Evolutionary conservation across 495 filamentous ascomycete species (phyloP).

Genomic region (Thermothielavioides terrestris): DNA sequence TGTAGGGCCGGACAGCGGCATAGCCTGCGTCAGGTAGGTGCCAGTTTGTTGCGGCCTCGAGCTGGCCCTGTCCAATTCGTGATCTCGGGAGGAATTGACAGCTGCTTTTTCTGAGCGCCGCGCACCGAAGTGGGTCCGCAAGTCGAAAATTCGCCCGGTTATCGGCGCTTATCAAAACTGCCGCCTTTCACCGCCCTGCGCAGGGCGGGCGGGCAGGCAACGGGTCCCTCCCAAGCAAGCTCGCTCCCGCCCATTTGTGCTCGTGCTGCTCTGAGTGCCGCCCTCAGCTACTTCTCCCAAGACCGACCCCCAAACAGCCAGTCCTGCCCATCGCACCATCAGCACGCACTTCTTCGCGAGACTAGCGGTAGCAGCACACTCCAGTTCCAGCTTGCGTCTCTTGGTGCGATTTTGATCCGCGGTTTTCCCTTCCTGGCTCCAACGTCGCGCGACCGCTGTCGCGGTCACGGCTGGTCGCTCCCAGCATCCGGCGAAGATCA

Average conservation of each 20-base stretch:
- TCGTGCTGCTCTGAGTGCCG: constrained; percentile 15
- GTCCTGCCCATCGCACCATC: constrained; percentile 14
- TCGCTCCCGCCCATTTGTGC: constrained; percentile 14
- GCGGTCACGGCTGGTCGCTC: constrained; percentile 17
- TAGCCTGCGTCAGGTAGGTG: no score
- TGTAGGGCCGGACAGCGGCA: no score
- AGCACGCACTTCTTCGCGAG: background rate
- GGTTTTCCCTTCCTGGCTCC: background rate
- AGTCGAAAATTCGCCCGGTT: constrained; percentile 30
- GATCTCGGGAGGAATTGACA: background rate
- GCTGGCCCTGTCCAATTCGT: no score
- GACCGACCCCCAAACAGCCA: constrained; percentile 6
- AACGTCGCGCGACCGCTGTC: constrained; percentile 13
- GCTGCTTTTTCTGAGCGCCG: constrained; percentile 1
- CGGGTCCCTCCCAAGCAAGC: constrained; percentile 6
- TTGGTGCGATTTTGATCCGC: background rate
- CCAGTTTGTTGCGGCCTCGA: no score
- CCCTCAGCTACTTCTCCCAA: constrained; percentile 17
- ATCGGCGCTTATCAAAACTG: constrained; percentile 27
- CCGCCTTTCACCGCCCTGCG: constrained; percentile 16
- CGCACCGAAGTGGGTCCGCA: constrained; percentile 6
- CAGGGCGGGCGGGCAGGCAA: constrained; percentile 19
- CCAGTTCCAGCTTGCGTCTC: background rate
- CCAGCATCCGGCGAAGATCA: constrained; percentile 8
- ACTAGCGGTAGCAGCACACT: background rate